Conservation (phyloP, 352 stramenopile species). For the Phytophthora syringae region DNA sequence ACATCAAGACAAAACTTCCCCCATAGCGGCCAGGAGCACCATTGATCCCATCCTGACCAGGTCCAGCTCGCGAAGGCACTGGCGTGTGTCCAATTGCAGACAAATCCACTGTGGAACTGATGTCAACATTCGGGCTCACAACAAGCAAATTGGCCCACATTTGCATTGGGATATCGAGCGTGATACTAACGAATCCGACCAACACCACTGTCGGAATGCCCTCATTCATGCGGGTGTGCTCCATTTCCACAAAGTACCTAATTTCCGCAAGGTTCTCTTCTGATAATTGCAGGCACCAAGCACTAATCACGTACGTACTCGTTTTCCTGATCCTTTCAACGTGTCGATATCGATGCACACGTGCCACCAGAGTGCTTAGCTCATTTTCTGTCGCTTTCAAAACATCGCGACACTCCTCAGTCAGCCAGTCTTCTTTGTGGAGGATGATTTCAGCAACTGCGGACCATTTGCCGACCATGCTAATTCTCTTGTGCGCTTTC, state of each 20-base stretch:
- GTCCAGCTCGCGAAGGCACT: not conserved
- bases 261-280: not conserved
- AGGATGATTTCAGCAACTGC: not conserved
- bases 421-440: constrained; percentile 10
- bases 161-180: not conserved
- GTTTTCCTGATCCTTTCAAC: not conserved
- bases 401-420: not conserved
- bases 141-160: constrained; percentile 11
- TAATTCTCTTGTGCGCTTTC: not conserved
- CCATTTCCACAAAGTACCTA: not conserved
- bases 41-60: constrained; percentile 2
- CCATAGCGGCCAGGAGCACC: not conserved
- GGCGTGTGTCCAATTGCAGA: not conserved
- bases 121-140: constrained; percentile 3
- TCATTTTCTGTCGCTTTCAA: not conserved
- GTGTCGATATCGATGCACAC: not conserved
- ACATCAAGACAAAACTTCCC: not conserved
- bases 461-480: not conserved
- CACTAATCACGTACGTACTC: not conserved
- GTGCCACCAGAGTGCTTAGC: not conserved
- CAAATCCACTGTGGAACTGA: not conserved
- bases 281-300: constrained; percentile 7
- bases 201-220: constrained; percentile 6
- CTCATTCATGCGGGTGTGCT: not conserved
- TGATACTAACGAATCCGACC: not conserved